Evolutionary conservation across 2,329 filamentous ascomycete genomes (phyloP), one percentile per base, ranked within the genome.

Genomic region (Mycosphaerella sp.): DNA sequence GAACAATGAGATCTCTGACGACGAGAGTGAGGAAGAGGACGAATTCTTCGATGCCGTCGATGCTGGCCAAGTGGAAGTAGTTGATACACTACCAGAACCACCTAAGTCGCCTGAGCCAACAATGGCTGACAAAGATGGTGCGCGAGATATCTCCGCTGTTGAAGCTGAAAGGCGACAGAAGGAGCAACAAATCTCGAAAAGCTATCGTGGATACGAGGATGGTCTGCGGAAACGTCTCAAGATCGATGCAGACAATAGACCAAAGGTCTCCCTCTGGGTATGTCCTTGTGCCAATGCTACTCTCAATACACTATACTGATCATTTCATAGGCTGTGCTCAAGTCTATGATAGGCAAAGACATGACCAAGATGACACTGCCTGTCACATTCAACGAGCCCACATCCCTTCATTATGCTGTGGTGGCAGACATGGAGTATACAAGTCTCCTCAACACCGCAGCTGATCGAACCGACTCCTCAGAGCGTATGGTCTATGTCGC

Each of bases 301-400:
- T 4, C 12, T 35, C 9, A 5, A 13, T n/a, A 7, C 10, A 7
- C 4, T 39, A 42, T 44, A 48, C 66, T 71, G 54, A 71, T 58
- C 9, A 32, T 1, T 27, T 18, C 6, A 1, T 58, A 96, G 90
- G 86, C 86, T 59, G 96, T 98, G 61, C 75, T 98, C 57, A 98
- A 97, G 74, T 97, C 91, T 17, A 97, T 98, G 93, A 95, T 98
- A 70, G 93, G 93, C 57, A 97, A 98, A 69, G 93, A 98, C 66
- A 97, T 98, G 93, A 97, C 93, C 34, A 97, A 94, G 75, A 98
- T 98, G 91, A 97, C 93, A 0, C 75, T 98, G 16, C 93, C 93
- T 0, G 93, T 98, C 2, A 95, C 93, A 0, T 97, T 98, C 75
- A 98, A 98, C 71, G 93, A 98, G 70, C 93, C 93, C 0, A 98